Percentiles rank a stretch among this genome's conserved stretches.
Evolutionary conservation across 169 alveolate species (phyloP).

Genomic region (Eimeria falciformis): DNA sequence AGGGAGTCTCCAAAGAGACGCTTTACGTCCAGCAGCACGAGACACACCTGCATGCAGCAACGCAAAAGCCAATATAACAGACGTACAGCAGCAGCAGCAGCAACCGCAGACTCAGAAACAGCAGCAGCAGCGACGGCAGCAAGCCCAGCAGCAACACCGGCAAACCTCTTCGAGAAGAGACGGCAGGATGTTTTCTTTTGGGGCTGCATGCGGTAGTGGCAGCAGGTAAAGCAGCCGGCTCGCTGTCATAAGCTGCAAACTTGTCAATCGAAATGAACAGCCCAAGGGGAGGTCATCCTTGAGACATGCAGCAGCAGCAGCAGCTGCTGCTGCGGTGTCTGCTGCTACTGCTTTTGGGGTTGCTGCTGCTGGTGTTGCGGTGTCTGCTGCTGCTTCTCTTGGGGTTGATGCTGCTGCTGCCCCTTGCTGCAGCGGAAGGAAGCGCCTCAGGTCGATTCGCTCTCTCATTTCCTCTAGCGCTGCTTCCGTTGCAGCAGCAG

Average conservation of each 20-base stretch:
- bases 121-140: slow-evolving; percentile 41
- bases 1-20: slow-evolving; percentile 40
- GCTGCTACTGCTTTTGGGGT: slow-evolving; percentile 7
- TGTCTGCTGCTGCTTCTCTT: not conserved
- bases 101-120: not conserved
- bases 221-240: slow-evolving; percentile 38
- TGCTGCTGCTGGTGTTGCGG: not conserved
- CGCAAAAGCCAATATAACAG: too few species aligned
- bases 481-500: slow-evolving; percentile 35
- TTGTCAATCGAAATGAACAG: slow-evolving; percentile 33
- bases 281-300: slow-evolving; percentile 32
- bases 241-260: slow-evolving; percentile 43
- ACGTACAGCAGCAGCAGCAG: not conserved
- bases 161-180: slow-evolving; percentile 12
- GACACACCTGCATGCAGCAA: not conserved
- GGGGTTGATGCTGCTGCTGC: not conserved
- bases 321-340: not conserved
- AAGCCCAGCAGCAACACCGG: not conserved
- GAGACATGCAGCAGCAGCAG: slow-evolving; percentile 28
- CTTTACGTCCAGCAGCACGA: slow-evolving; percentile 3
- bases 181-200: not conserved
- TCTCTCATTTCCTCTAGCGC: slow-evolving; percentile 14
- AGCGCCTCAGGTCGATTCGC: slow-evolving; percentile 33
- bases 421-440: slow-evolving; percentile 12
- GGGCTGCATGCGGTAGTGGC: not conserved